Conservation (phyloP, 805 yeast genomes). For the Candida chauliodis region DNA sequence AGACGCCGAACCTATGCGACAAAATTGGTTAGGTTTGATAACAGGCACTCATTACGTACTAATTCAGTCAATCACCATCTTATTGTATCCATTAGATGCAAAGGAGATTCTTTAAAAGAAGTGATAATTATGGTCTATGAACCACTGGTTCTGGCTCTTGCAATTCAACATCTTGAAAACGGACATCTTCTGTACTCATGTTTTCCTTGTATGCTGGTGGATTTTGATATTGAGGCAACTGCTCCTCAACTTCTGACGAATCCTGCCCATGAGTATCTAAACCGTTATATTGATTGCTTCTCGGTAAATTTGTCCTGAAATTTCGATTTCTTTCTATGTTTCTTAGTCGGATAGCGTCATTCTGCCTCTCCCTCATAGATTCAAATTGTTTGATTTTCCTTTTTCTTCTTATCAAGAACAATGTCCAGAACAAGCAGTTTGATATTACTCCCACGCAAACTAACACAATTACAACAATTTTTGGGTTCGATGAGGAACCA, state of each 20-base stretch:
- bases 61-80: no score
- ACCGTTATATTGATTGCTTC: background rate
- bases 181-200: background rate
- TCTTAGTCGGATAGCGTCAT: background rate
- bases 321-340: background rate
- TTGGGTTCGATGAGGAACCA: background rate
- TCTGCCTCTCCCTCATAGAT: background rate
- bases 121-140: background rate
- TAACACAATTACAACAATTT: background rate
- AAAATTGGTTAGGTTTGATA: no score
- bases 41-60: no score
- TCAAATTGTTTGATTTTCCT: background rate
- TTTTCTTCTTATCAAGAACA: background rate
- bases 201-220: background rate
- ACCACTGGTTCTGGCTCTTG: background rate
- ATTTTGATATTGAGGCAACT: background rate
- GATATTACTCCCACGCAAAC: background rate
- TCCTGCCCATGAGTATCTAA: background rate
- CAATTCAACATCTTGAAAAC: background rate
- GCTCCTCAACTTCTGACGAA: background rate
- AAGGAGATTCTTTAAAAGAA: no score
- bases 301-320: background rate
- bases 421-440: background rate
- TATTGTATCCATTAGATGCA: no score
- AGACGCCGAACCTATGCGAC: no score